Conservation (phyloP, 2,329 filamentous ascomycete genomes). For the Calonectria pauciramosa region DNA sequence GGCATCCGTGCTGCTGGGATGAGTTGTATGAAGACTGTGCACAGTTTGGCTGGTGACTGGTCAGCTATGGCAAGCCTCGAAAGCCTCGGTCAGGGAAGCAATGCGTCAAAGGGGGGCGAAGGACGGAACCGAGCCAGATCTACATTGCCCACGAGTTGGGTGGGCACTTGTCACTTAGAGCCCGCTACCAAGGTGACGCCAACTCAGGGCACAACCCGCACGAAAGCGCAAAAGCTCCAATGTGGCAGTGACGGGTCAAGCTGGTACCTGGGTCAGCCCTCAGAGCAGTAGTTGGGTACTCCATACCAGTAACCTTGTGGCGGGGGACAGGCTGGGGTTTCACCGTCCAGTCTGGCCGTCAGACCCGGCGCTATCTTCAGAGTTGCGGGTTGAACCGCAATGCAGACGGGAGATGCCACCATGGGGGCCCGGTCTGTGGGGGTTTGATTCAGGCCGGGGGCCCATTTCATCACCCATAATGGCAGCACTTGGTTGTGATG, state of each 20-base stretch:
- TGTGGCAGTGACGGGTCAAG: conserved; percentile 31
- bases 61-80: conserved; percentile 27
- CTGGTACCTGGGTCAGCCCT: conserved; percentile 10
- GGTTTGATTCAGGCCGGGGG: conserved; percentile 16
- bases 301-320: conserved; percentile 36
- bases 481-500: background rate
- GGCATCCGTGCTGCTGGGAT: conserved; percentile 44
- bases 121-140: conserved; percentile 40
- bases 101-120: conserved; percentile 31
- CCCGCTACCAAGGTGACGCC: conserved; percentile 32
- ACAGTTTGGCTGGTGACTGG: conserved; percentile 38
- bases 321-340: conserved; percentile 34
- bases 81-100: conserved; percentile 26
- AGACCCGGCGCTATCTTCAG: conserved; percentile 47
- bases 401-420: conserved; percentile 49
- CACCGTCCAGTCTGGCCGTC: conserved; percentile 39
- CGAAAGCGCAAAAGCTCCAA: conserved; percentile 31
- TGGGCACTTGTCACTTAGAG: conserved; percentile 30
- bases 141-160: conserved; percentile 42
- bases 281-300: conserved; percentile 22
- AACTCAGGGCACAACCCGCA: conserved; percentile 26
- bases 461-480: conserved; percentile 16
- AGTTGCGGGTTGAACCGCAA: conserved; percentile 52
- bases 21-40: conserved; percentile 36
- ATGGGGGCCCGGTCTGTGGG: conserved; percentile 36